Conservation (phyloP, 495 filamentous ascomycete genomes). For the Beverwykella pulmonaria region DNA sequence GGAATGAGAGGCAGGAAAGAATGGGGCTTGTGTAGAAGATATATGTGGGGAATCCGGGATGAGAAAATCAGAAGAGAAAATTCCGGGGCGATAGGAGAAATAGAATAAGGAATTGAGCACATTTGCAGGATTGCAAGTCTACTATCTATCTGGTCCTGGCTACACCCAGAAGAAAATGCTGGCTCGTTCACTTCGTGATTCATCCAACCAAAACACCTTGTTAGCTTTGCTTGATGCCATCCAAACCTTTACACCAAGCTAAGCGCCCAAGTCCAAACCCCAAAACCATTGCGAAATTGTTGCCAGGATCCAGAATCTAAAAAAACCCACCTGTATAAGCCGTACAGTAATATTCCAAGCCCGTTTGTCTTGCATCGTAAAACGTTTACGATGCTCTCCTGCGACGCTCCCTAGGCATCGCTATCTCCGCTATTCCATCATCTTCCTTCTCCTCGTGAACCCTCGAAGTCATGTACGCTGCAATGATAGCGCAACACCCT, state of each 20-base stretch:
- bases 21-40: background rate
- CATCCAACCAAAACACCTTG: background rate
- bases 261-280: background rate
- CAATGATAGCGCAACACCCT: conserved; percentile 73
- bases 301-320: background rate
- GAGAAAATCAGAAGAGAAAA: too few species aligned
- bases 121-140: background rate
- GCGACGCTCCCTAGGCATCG: background rate
- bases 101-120: too few species aligned
- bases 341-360: background rate
- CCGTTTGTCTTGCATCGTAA: background rate
- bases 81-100: too few species aligned
- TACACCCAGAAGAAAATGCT: background rate
- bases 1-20: conserved; percentile 62
- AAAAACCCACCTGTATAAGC: background rate
- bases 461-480: conserved; percentile 57
- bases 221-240: background rate
- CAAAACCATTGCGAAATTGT: background rate
- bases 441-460: conserved; percentile 45
- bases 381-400: background rate
- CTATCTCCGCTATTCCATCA: background rate
- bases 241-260: background rate
- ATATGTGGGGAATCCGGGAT: too few species aligned
- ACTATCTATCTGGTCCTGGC: background rate
- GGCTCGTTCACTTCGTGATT: background rate